A percentile compares a stretch with the other conserved stretches of the same genome.
Evolutionary conservation across 331 rosid species (phyloP).

Genomic region (Malus hybrid): DNA sequence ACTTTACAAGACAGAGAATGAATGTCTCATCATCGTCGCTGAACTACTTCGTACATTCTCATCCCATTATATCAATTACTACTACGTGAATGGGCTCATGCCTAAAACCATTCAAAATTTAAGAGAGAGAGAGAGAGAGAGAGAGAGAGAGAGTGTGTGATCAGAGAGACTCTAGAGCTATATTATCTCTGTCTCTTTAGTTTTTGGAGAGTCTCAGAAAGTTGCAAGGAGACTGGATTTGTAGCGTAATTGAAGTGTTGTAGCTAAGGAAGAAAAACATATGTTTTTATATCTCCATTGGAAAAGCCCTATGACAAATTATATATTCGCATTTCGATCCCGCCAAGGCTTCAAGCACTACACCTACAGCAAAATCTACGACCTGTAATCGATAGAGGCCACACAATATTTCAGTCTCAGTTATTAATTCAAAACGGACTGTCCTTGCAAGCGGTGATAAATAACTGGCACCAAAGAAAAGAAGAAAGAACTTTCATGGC

Average conservation of each 20-base stretch:
- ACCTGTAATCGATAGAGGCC: too few relatives aligned
- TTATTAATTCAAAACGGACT: too few relatives aligned
- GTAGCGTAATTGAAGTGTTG: too few relatives aligned
- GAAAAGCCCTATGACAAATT: too few relatives aligned
- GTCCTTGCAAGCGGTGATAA: too few relatives aligned
- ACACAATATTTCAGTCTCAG: too few relatives aligned
- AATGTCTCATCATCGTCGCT: background rate
- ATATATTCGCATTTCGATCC: too few relatives aligned
- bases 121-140: conserved; percentile 8
- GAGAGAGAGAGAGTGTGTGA: background rate
- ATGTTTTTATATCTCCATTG: too few relatives aligned
- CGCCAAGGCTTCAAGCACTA: background rate
- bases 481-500: too few relatives aligned
- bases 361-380: too few relatives aligned
- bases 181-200: background rate
- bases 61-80: background rate
- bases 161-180: background rate
- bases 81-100: background rate
- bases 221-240: background rate
- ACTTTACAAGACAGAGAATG: background rate
- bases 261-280: too few relatives aligned
- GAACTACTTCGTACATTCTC: background rate
- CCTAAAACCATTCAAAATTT: background rate
- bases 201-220: background rate
- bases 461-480: too few relatives aligned